Conservation (phyloP, 2,329 filamentous ascomycete genomes). For the Lasiodiplodia sp. region DNA sequence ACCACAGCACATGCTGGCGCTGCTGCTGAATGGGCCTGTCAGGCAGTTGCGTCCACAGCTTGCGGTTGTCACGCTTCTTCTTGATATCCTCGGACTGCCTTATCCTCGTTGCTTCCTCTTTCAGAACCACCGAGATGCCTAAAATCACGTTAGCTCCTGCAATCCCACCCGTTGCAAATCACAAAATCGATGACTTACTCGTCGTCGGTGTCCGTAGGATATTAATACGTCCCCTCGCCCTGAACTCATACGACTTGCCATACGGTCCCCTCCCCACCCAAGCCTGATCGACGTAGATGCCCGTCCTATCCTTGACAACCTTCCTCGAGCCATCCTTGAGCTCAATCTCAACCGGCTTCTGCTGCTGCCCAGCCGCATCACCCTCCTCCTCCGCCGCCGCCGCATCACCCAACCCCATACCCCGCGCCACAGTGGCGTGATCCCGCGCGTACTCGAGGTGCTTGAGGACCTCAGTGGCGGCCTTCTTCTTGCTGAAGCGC, state of each 20-base stretch:
- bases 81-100: constrained; percentile 79
- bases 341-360: constrained; percentile 65
- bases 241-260: constrained; percentile 71
- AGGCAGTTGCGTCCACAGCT: constrained; percentile 87
- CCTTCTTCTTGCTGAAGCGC: constrained; percentile 94
- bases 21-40: constrained; percentile 85
- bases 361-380: constrained; percentile 33
- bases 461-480: constrained; percentile 77
- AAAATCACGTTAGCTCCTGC: constrained; percentile 29
- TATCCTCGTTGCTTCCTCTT: constrained; percentile 91
- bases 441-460: constrained; percentile 84
- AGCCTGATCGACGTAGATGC: constrained; percentile 88
- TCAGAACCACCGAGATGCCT: constrained; percentile 83
- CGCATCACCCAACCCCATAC: constrained; percentile 75
- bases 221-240: constrained; percentile 76
- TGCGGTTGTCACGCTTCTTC: constrained; percentile 75
- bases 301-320: constrained; percentile 74
- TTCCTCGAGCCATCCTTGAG: constrained; percentile 78
- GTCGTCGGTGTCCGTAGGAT: constrained; percentile 75
- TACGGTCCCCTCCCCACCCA: constrained; percentile 80
- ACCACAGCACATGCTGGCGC: constrained; percentile 93
- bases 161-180: background rate
- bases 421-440: constrained; percentile 77
- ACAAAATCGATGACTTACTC: constrained; percentile 61
- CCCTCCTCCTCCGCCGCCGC: constrained; percentile 31